A percentile compares a stretch with the other conserved stretches of the same genome.
Evolutionary conservation across 2,329 filamentous ascomycete species (phyloP).

Genomic region (Trichoderma cornu-damae): DNA sequence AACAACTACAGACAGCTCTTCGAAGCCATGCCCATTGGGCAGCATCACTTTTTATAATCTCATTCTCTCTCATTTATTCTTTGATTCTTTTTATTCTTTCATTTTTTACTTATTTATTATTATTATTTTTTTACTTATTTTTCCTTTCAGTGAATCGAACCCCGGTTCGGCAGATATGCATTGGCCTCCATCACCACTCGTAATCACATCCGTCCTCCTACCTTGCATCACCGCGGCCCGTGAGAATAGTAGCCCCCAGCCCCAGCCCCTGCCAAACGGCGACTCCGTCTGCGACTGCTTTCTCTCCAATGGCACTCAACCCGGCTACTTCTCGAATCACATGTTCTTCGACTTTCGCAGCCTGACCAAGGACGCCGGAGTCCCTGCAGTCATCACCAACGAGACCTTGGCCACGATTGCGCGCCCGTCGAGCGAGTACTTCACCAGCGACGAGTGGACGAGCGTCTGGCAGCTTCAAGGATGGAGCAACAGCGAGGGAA

Average conservation of each 20-base stretch:
- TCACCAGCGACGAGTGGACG: slow-evolving; percentile 34
- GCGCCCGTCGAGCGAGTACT: slow-evolving; percentile 36
- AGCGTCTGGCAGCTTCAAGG: slow-evolving; percentile 36
- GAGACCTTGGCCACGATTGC: slow-evolving; percentile 28
- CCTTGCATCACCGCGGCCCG: slow-evolving; percentile 2
- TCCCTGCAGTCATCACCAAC: slow-evolving; percentile 32
- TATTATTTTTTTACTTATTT: neutral
- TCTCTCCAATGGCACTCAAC: slow-evolving; percentile 42
- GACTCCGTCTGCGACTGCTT: slow-evolving; percentile 44
- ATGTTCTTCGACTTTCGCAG: slow-evolving; percentile 48
- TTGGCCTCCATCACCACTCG: neutral
- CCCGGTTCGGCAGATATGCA: neutral
- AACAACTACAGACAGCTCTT: neutral
- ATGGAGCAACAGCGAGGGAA: slow-evolving; percentile 40
- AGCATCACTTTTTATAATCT: neutral
- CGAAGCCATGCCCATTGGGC: neutral
- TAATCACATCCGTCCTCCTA: slow-evolving; percentile 5
- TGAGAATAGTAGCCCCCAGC: slow-evolving; percentile 12
- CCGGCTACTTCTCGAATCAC: slow-evolving; percentile 42
- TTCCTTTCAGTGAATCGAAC: neutral
- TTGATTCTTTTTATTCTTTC: neutral
- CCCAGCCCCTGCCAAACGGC: slow-evolving; percentile 19
- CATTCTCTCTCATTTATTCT: neutral
- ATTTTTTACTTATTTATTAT: neutral
- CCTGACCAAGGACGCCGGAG: slow-evolving; percentile 36